Conservation (phyloP, 2,329 filamentous ascomycete species). For the Achaetomium macrosporum region DNA sequence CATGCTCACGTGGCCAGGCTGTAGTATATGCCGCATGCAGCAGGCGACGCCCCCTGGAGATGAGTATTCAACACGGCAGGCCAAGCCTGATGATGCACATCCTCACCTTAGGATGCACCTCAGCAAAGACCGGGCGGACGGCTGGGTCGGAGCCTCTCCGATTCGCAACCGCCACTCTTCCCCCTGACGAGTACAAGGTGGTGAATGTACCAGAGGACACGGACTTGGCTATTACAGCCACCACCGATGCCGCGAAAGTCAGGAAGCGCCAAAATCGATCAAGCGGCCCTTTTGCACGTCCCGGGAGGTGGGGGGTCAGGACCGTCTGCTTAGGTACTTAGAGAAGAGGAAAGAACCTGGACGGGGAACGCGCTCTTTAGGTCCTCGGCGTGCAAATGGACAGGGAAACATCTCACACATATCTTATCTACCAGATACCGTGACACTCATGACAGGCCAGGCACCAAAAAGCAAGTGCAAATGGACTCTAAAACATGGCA, state of each 20-base stretch:
- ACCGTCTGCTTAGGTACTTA: background rate
- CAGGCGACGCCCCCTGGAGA: background rate
- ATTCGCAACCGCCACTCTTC: background rate
- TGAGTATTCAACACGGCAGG: background rate
- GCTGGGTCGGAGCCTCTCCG: constrained; percentile 1
- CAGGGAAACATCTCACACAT: too few species aligned
- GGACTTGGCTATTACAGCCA: constrained; percentile 8
- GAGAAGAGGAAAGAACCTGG: background rate
- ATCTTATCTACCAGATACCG: too few species aligned
- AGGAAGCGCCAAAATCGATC: background rate
- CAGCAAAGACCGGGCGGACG: constrained; percentile 2
- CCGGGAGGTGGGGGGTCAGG: background rate
- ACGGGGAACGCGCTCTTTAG: background rate
- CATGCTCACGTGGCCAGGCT: background rate
- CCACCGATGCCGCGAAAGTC: constrained; percentile 2
- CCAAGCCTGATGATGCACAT: constrained; percentile 10
- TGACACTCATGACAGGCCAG: background rate
- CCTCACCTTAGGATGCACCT: background rate
- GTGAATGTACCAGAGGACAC: background rate
- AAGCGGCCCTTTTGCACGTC: background rate
- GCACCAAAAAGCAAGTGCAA: background rate
- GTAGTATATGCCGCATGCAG: background rate
- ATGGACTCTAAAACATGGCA: background rate
- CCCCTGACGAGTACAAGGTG: too few species aligned
- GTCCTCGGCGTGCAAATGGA: background rate